These are phyloP conservation scores for Gremmenia infestans DNA, from an alignment of 2,329 filamentous ascomycete species.

Conservation along the genomic window DNA sequence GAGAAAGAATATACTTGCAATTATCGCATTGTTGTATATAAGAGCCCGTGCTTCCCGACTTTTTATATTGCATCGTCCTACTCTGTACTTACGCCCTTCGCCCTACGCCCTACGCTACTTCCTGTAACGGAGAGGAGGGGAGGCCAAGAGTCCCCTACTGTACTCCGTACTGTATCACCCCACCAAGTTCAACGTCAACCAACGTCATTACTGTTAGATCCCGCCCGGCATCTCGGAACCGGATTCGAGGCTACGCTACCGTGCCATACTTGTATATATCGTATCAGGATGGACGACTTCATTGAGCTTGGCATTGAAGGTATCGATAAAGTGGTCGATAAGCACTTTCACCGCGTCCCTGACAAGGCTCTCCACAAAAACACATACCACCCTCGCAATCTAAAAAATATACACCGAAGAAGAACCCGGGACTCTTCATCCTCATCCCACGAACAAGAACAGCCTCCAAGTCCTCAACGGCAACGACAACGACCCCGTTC, in stretches of 20 bases:
- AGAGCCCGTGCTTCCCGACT: too few relatives aligned
- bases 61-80: too few relatives aligned
- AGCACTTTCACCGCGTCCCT: conserved; percentile 21
- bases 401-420: background rate
- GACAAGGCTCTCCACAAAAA: conserved; percentile 16
- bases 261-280: background rate
- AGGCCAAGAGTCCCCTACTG: too few relatives aligned
- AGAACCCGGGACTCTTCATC: background rate
- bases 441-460: background rate
- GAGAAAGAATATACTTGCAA: too few relatives aligned
- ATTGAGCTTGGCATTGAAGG: conserved; percentile 14
- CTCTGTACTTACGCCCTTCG: too few relatives aligned
- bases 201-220: too few relatives aligned
- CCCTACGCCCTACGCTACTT: too few relatives aligned
- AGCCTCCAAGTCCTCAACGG: background rate
- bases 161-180: too few relatives aligned
- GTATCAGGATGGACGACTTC: conserved; percentile 6
- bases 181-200: too few relatives aligned
- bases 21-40: too few relatives aligned
- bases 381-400: conserved; percentile 19
- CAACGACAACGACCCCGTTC: background rate
- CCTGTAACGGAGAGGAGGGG: too few relatives aligned
- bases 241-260: background rate
- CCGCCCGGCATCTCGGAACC: background rate
- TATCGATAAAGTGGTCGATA: conserved; percentile 20